Evolutionary conservation across 2,329 filamentous ascomycete species (phyloP), one percentile per base, ranked within the genome.

Genomic region (Rhynchosporium agropyri): DNA sequence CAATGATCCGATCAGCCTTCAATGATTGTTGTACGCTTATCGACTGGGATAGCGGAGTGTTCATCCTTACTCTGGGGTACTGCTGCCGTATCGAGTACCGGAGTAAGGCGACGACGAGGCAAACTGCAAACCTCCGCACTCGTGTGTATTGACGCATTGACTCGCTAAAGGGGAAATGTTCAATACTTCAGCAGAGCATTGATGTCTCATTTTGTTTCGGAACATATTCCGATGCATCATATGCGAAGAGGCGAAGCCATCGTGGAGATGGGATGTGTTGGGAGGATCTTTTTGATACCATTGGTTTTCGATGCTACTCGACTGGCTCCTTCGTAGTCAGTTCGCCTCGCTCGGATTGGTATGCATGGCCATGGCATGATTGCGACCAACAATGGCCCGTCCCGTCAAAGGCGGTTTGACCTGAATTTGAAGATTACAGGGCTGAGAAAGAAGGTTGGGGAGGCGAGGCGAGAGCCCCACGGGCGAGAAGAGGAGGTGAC

Each of bases 231-330:
- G 29, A 51, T 33, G 26, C n/a, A 9, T 20, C n/a, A 54, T 61
- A 63, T 63, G 65, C 59, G 28, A 60, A 33, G 65, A 10, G 65
- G 64, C 54, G 62, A 64, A 64, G 57, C 38, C 26, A 28, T 33
- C 45, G 29, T 46, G 54, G 38, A 33, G 50, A 53, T 46, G 43
- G 29, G 36, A 8, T 8, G 36, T 13, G 36, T 7, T 43, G 45
- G 45, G n/a, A 26, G 9, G 42, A 6, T 36, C 15, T 26, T 49
- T 33, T 31, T 40, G 36, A 20, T 20, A 20, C 28, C 45, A 49
- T 60, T 45, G 54, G 54, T 33, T 28, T 36, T 40, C 50, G 9
- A 38, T 59, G 31, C 20, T 40, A 51, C 49, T 28, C n/a, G 42
- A 6, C 20, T 13, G 8, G 4, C 42, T 43, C 42, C 13, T 43